A percentile compares a stretch with the other conserved stretches of the same genome.
Conservation (phyloP, 257 asterid genomes). For the Ilex asprella region DNA sequence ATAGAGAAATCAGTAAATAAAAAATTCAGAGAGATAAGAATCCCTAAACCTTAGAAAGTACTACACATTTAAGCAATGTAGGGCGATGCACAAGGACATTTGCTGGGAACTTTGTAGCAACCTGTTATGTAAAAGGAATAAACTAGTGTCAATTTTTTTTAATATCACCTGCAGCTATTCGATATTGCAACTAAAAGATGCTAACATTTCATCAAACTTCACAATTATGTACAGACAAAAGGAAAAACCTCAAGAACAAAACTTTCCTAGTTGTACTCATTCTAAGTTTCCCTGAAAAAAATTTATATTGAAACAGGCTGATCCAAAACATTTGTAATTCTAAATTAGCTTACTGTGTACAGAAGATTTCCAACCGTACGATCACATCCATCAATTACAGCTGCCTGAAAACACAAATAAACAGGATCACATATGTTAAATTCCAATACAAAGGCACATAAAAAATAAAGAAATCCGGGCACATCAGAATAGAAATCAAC, state of each 20-base stretch:
- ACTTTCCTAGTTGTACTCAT: too few relatives aligned
- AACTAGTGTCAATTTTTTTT: neutral
- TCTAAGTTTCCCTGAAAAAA: too few relatives aligned
- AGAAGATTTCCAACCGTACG: slow-evolving; percentile 72
- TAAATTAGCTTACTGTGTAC: slow-evolving; percentile 48
- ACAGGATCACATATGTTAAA: too few relatives aligned
- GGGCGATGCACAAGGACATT: slow-evolving; percentile 86
- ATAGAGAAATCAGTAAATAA: neutral
- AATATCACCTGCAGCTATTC: too few relatives aligned
- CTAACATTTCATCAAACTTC: too few relatives aligned
- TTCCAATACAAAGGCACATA: slow-evolving; percentile 31
- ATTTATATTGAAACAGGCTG: too few relatives aligned
- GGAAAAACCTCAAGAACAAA: too few relatives aligned
- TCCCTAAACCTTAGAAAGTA: slow-evolving; percentile 51
- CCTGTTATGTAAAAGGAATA: slow-evolving; percentile 34
- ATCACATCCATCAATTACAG: slow-evolving; percentile 69
- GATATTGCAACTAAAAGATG: slow-evolving; percentile 1
- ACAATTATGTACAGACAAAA: too few relatives aligned
- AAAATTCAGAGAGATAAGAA: neutral
- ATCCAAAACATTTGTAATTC: too few relatives aligned
- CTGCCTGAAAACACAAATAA: slow-evolving; percentile 22
- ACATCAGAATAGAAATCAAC: neutral
- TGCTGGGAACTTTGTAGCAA: slow-evolving; percentile 78
- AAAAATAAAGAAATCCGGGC: neutral
- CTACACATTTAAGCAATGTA: slow-evolving; percentile 54